phyloP scores from a whole-genome alignment of 2,329 filamentous ascomycete species.

The Triangularia setosa region DNA sequence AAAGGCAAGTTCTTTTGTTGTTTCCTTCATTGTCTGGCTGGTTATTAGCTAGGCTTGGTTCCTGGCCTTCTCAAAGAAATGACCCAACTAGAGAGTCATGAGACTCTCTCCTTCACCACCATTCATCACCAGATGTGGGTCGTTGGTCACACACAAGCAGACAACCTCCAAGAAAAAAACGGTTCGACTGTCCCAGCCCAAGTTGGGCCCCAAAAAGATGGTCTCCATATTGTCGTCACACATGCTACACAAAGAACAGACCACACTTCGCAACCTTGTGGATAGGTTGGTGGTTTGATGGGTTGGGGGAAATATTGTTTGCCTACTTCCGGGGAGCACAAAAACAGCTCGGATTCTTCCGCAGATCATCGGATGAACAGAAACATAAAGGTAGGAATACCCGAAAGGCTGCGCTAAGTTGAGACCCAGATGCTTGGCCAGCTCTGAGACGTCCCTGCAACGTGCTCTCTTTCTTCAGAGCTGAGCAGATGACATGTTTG shows the following conservation, averaged over 20 bases:
- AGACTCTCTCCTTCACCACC: background rate
- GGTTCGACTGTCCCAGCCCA: background rate
- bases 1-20: background rate
- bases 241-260: background rate
- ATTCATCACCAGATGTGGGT: background rate
- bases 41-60: background rate
- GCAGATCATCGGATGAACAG: background rate
- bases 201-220: background rate
- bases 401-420: background rate
- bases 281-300: background rate
- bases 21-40: background rate
- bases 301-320: background rate
- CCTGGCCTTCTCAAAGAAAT: background rate
- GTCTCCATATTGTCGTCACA: background rate
- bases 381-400: background rate
- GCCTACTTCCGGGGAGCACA: background rate
- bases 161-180: background rate
- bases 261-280: background rate
- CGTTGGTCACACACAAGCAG: background rate
- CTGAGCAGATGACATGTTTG: background rate
- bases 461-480: background rate
- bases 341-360: background rate
- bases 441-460: background rate
- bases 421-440: background rate
- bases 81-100: background rate